Conservation (phyloP, 2,329 filamentous ascomycete genomes). For the Fusarium sp. region DNA sequence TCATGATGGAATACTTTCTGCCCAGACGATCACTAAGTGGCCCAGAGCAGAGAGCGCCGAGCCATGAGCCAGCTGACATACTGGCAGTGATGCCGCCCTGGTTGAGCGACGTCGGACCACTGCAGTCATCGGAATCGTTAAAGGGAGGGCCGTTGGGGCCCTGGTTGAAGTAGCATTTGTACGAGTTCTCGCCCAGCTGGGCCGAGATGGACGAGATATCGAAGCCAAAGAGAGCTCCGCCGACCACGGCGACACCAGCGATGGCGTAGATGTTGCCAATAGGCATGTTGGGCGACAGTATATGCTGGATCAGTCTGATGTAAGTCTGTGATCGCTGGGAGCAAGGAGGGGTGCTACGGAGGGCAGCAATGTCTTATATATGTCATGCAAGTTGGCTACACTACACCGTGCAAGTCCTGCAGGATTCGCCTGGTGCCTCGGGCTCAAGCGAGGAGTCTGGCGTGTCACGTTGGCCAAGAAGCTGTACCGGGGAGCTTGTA, state of each 20-base stretch:
- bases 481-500: not conserved
- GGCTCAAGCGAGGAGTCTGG: not conserved
- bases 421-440: not conserved
- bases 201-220: slow-evolving; percentile 43
- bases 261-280: slow-evolving; percentile 45
- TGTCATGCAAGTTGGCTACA: not conserved
- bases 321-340: not conserved
- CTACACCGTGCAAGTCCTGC: not conserved
- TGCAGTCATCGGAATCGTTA: slow-evolving; percentile 44
- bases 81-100: slow-evolving; percentile 65
- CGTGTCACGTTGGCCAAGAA: slow-evolving; percentile 12
- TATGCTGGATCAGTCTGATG: not conserved
- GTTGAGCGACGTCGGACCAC: slow-evolving; percentile 53
- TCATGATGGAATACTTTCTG: slow-evolving; percentile 62
- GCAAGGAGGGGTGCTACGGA: not conserved
- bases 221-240: slow-evolving; percentile 43
- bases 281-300: slow-evolving; percentile 20
- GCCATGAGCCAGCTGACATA: slow-evolving; percentile 63
- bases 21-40: slow-evolving; percentile 61
- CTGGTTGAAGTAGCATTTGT: slow-evolving; percentile 55
- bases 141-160: slow-evolving; percentile 50
- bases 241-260: slow-evolving; percentile 39
- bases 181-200: slow-evolving; percentile 49
- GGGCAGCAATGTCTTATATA: slow-evolving; percentile 20
- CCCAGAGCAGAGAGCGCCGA: slow-evolving; percentile 61